These are phyloP conservation scores for Tetrahymena borealis DNA, from an alignment of 73 alveolate genomes.

Conservation along the genomic window DNA sequence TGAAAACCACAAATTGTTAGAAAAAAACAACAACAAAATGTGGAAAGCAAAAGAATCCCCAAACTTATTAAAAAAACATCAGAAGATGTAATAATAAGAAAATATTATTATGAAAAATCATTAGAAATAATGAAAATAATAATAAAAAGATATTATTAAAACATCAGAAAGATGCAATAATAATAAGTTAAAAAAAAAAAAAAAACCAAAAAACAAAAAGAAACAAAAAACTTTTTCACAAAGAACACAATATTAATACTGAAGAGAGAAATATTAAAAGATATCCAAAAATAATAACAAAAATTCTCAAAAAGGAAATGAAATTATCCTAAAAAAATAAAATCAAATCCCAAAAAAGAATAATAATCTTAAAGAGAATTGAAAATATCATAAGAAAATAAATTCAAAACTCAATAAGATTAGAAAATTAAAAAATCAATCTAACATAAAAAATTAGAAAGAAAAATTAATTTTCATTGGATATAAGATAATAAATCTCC, in stretches of 20 bases:
- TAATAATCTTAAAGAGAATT: background rate
- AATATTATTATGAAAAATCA: background rate
- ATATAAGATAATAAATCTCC: background rate
- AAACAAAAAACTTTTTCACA: background rate
- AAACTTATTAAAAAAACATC: background rate
- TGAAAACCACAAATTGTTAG: background rate
- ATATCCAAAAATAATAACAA: background rate
- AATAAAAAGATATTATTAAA: background rate
- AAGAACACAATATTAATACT: background rate
- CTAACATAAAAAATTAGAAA: background rate
- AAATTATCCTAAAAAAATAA: background rate
- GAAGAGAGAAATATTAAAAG: background rate
- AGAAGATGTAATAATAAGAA: background rate
- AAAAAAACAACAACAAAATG: background rate
- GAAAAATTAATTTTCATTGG: background rate
- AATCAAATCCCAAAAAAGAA: background rate
- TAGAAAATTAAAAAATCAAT: background rate
- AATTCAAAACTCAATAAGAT: background rate
- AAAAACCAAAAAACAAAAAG: background rate
- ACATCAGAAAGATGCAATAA: background rate
- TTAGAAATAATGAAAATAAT: background rate
- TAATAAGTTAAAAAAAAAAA: background rate
- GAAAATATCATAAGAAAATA: background rate
- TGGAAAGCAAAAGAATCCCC: slow-evolving; percentile 2
- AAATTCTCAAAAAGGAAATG: background rate